phyloP scores from a whole-genome alignment of 768 basidiomycete genomes.

The Mrakia frigida region DNA sequence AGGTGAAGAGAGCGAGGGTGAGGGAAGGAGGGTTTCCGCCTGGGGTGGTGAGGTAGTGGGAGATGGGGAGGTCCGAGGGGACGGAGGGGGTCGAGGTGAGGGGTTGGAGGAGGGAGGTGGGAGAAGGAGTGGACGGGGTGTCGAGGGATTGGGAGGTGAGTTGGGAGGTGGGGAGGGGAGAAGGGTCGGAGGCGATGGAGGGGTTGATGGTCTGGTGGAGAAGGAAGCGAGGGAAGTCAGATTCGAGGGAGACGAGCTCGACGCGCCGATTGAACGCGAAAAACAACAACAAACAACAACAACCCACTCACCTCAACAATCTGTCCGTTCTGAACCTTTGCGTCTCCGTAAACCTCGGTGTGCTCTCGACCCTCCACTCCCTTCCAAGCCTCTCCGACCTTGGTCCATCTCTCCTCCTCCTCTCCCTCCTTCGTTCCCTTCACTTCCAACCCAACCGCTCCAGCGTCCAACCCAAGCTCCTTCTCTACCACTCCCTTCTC shows the following conservation, averaged over 20 bases:
- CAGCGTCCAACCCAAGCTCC: conserved; percentile 22
- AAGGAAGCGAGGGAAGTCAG: neutral
- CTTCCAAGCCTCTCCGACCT: conserved; percentile 26
- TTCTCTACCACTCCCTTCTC: neutral
- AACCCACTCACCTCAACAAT: conserved; percentile 11
- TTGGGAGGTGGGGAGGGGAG: neutral
- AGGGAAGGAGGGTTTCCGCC: conserved; percentile 28
- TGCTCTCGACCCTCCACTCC: conserved; percentile 7
- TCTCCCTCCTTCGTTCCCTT: conserved; percentile 8
- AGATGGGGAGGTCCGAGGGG: conserved; percentile 27
- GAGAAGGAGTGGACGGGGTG: conserved; percentile 1
- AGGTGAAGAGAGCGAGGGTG: conserved; percentile 32
- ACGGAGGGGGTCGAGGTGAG: neutral
- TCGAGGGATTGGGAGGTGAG: neutral
- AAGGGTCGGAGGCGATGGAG: conserved; percentile 3
- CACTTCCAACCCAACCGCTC: neutral
- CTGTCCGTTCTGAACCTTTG: conserved; percentile 1
- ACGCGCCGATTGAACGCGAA: neutral
- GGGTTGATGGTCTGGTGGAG: conserved; percentile 12
- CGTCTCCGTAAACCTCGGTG: conserved; percentile 8
- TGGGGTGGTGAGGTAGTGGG: conserved; percentile 24
- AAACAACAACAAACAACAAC: neutral
- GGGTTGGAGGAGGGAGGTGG: neutral
- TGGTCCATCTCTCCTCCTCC: conserved; percentile 22
- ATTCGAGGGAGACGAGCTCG: neutral